Percentiles rank a stretch among this genome's conserved stretches.
Evolutionary conservation across 2,329 filamentous ascomycete species (phyloP).

Genomic region (Fusarium musae): DNA sequence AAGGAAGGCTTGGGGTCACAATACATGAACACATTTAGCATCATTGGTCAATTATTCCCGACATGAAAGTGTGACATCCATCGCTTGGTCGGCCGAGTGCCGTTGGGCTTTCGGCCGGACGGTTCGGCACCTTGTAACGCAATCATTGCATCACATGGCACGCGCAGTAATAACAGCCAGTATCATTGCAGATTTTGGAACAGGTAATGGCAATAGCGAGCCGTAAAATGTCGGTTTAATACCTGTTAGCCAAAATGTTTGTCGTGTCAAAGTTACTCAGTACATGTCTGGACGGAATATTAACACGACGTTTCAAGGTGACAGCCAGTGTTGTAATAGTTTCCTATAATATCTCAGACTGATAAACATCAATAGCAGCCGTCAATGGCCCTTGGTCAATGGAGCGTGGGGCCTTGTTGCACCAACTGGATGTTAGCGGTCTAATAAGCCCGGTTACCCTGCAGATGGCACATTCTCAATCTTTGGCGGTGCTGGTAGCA

Average conservation of each 20-base stretch:
- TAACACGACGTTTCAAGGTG: accelerated
- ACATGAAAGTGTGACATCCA: neutral
- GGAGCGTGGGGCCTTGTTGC: accelerated
- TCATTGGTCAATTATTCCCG: neutral
- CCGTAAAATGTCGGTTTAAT: accelerated
- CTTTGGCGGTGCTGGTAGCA: too few relatives aligned
- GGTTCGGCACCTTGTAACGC: neutral
- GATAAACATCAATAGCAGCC: neutral
- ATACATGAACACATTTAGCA: neutral
- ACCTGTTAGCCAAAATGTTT: neutral
- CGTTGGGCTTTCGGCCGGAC: neutral
- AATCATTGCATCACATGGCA: neutral
- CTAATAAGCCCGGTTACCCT: neutral
- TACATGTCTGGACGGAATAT: accelerated
- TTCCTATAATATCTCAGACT: accelerated
- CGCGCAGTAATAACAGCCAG: neutral
- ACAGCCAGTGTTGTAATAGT: accelerated
- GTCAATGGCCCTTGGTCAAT: too few relatives aligned
- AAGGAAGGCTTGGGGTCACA: neutral
- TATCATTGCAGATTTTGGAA: too few relatives aligned
- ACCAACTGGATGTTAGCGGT: accelerated
- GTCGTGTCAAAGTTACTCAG: neutral
- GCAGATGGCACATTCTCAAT: neutral
- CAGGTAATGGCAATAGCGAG: accelerated
- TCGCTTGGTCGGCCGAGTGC: neutral